Percentiles rank a stretch among this genome's conserved stretches.
Evolutionary conservation across 805 yeast genomes (phyloP).

Genomic region (Yarrowia yakushimensis): DNA sequence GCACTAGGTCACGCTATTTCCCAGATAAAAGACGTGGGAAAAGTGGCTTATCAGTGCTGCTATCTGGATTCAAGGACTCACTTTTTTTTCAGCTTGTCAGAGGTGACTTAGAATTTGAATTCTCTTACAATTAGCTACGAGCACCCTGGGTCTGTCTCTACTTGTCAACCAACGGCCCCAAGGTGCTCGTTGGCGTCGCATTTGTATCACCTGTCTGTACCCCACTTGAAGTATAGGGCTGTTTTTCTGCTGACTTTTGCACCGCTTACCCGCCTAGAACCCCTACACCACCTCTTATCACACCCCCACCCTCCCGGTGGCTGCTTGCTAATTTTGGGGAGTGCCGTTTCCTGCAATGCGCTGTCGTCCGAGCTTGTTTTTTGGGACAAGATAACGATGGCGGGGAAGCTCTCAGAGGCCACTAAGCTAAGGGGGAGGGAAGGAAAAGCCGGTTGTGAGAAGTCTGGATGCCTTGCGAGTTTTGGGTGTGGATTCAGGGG

Average conservation of each 20-base stretch:
- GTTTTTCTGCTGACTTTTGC: not conserved
- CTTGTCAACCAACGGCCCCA: too few relatives aligned
- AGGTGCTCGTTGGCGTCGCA: too few relatives aligned
- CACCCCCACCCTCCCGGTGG: conserved; percentile 22
- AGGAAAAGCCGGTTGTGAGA: too few relatives aligned
- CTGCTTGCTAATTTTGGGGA: conserved; percentile 23
- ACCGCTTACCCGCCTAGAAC: not conserved
- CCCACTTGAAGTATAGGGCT: not conserved
- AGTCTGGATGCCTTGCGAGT: too few relatives aligned
- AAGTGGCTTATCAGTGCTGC: conserved; percentile 12
- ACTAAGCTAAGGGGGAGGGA: not conserved
- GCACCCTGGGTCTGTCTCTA: too few relatives aligned
- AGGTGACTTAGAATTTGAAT: not conserved
- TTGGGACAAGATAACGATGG: conserved; percentile 24
- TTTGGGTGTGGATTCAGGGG: too few relatives aligned
- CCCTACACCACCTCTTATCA: not conserved
- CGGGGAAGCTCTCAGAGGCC: conserved; percentile 4
- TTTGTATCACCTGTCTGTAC: not conserved
- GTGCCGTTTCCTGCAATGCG: conserved; percentile 25
- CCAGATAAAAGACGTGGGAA: conserved; percentile 15
- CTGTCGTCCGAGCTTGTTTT: conserved; percentile 13
- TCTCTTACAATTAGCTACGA: too few relatives aligned
- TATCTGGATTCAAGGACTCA: not conserved
- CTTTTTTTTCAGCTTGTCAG: too few relatives aligned
- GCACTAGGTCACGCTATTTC: conserved; percentile 5